These are phyloP conservation scores for Diplodia corticola DNA, from an alignment of 2,329 filamentous ascomycete species.

Conservation along the genomic window DNA sequence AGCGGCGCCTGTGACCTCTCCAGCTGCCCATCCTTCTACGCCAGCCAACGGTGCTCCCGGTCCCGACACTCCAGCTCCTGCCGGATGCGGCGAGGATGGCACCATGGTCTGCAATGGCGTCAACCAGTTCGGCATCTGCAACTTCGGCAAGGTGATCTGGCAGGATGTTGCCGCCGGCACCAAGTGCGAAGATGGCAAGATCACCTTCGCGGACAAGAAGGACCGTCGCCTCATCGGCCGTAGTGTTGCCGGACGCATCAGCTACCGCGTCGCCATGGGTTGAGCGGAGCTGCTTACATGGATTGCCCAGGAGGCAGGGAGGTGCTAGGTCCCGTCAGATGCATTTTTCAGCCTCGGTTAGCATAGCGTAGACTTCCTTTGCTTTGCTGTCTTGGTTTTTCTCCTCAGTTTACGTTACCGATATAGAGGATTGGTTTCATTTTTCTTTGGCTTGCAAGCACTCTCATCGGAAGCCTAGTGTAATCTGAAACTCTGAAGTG, in stretches of 20 bases:
- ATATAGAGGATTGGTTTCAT: too few relatives aligned
- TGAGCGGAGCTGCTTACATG: neutral
- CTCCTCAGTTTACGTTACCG: too few relatives aligned
- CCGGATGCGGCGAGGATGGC: conserved; percentile 18
- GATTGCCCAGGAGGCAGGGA: neutral
- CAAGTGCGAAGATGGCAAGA: conserved; percentile 35
- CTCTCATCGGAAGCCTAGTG: neutral
- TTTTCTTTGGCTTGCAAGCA: too few relatives aligned
- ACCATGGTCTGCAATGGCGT: conserved; percentile 25
- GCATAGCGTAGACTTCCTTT: neutral
- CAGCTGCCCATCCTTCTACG: neutral
- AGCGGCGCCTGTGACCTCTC: too few relatives aligned
- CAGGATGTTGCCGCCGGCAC: conserved; percentile 38
- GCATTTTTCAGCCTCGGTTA: neutral
- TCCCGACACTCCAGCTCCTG: neutral
- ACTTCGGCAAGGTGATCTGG: conserved; percentile 24
- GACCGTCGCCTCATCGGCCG: neutral
- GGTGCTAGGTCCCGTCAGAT: neutral
- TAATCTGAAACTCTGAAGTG: neutral
- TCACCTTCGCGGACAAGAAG: conserved; percentile 24
- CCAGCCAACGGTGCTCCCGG: neutral
- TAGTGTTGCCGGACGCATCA: neutral
- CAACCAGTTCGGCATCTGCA: conserved; percentile 26
- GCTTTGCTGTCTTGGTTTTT: too few relatives aligned
- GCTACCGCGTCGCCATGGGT: neutral